Base-by-base conservation (phyloP, 306 rosid genomes). In the Quillaja saponaria region DNA sequence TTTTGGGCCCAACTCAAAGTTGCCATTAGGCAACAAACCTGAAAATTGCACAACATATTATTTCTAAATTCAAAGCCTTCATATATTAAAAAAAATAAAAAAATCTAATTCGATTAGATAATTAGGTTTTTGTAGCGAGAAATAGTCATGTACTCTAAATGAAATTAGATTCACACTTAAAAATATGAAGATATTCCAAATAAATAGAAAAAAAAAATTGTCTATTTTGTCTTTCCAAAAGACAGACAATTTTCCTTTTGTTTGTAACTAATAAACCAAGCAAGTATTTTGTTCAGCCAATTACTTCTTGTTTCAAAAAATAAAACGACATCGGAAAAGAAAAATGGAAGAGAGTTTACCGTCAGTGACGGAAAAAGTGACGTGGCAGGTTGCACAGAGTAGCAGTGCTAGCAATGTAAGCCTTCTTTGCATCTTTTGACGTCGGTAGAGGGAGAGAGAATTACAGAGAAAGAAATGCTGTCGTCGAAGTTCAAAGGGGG, bases 11-110 rank as follows among this genome's bases (percentile, higher is more conserved):
- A 16, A 15, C 66, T 87, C 84, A 53, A 87, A 90, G 64, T 82
- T 52, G 0, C 95, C 95, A 61, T 90, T 90, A 0, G 92, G 92
- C 33, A 90, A 74, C 53, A 84, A 68, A 25, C 96, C 95, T 90
- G 83, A 61, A 55, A 66, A n/a, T n/a, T 10, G 6, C 21, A 10
- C 34, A 0, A 25, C n/a, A 41, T 35, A 40, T 1, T 19, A 33
- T 15, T 40, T 10, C 11, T 1, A 38, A 4, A 40, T 1, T 17
- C 13, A 42, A 42, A 42, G n/a, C n/a, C n/a, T 2, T 1, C 4
- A 46, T 3, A 46, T 13, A 13, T 8, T 13, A 47, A n/a, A 0
- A 37, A 6, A 37, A 37, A 37, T 6, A 37, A 37, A 6, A 10
- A 5, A 5, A 37, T 37, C 40, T 37, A 37, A 6, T 5, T 6